Percentiles rank a stretch among this genome's conserved stretches.
Conservation (phyloP, 2,329 filamentous ascomycete species). For the Aspergillus pseudoviridinutans region DNA sequence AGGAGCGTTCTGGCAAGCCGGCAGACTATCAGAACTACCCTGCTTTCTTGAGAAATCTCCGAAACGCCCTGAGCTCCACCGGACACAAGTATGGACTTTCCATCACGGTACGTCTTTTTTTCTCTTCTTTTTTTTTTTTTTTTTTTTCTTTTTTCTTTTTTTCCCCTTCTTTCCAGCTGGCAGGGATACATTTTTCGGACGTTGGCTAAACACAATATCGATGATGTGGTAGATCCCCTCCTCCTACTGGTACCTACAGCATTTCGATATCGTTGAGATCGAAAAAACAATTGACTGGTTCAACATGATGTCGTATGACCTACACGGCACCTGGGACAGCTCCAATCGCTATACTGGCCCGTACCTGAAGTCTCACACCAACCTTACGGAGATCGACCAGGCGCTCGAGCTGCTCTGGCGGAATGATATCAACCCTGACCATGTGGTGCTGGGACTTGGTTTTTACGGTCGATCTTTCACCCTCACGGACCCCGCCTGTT, state of each 20-base stretch:
- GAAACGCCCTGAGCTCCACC: slow-evolving; percentile 6
- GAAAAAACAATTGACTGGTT: slow-evolving; percentile 18
- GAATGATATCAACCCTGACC: slow-evolving; percentile 18
- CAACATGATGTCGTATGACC: slow-evolving; percentile 30
- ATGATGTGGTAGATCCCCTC: slow-evolving; percentile 12
- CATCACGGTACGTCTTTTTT: slow-evolving; percentile 6
- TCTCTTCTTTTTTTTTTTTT: too few species aligned
- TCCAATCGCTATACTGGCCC: slow-evolving; percentile 14
- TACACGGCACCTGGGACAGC: slow-evolving; percentile 26
- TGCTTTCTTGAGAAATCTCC: slow-evolving; percentile 15
- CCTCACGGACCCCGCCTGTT: slow-evolving; percentile 18
- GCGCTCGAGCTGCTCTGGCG: slow-evolving; percentile 27
- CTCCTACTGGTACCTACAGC: slow-evolving; percentile 28
- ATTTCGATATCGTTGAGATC: slow-evolving; percentile 21
- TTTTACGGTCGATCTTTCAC: slow-evolving; percentile 24
- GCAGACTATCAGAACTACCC: slow-evolving; percentile 36
- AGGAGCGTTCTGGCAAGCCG: slow-evolving; percentile 34
- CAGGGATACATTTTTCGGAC: too few species aligned
- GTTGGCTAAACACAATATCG: too few species aligned
- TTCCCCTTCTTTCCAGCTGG: not conserved
- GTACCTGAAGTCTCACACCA: slow-evolving; percentile 26
- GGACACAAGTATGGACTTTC: slow-evolving; percentile 14
- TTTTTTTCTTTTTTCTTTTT: too few species aligned
- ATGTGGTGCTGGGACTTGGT: slow-evolving; percentile 28
- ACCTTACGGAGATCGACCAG: slow-evolving; percentile 29